Base-by-base conservation (phyloP, 2,329 filamentous ascomycete species). In the Biscogniauxia sp. region DNA sequence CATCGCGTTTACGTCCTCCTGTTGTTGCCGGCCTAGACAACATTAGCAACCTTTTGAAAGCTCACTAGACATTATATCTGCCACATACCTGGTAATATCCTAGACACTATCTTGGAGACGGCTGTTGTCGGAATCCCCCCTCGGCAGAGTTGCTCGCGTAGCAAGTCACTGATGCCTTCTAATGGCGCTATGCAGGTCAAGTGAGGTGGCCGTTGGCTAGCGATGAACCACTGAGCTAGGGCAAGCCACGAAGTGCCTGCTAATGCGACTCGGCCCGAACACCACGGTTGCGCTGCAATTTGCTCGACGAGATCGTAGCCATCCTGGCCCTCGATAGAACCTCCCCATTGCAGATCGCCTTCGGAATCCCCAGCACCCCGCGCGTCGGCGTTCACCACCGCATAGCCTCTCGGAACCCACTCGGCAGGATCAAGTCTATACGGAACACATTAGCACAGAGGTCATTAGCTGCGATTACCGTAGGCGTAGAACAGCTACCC, bases 211-310 rank as follows among this genome's bases (percentile, higher is more conserved):
- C 41, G 64, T 17, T 59, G 56, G 15, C 59, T 56, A 8, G 63
- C 66, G 20, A 68, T 65, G 51, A 67, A 68, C 69, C 69, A 71
- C 52, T 72, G 70, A 15, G 56, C 51, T 9, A 68, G 67, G 50
- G 66, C 68, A 11, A 70, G 61, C 26, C 61, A 63, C 4, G 66
- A 69, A 58, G 70, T 71, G n/a, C 69, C 70, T 3, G 62, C 64
- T 52, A 70, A 56, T 1, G 63, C 66, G 20, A 72, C 55, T 17
- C 28, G 50, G 1, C 70, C 70, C 55, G 58, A 67, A 56, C 68
- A 72, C 70, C 70, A 72, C 1, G 59, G 28, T 53, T 63, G 58
- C 37, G 58, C 54, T 3, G 66, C 67, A 28, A 72, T 52, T 25
- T 37, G 59, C 26, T 73, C 68, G 28, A 72, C 59, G 25, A 60